Base-by-base conservation (phyloP, 1,139 yeast genomes). In the Candida tetrigidarum region DNA sequence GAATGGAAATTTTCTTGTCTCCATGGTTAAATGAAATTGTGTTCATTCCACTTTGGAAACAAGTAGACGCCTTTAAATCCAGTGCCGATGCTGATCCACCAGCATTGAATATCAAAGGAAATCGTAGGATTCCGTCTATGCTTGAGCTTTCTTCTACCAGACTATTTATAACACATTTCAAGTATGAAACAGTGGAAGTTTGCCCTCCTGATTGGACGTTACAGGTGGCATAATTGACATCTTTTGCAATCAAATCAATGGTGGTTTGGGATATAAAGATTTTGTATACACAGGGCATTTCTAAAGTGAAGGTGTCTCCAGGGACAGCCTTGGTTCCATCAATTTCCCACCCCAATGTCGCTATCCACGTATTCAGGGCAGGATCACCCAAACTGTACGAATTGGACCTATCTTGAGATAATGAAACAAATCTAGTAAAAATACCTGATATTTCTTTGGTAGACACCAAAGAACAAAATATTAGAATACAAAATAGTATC, bases 261-360 rank as follows among this genome's bases (percentile, higher is more conserved):
- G 54, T 8, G 8, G 9, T 27, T 11, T 50, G 14, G 3, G 46
- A 12, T 5, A 59, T 22, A 2, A 65, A 59, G 37, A 63, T 58
- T 41, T 57, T 59, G 46, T 54, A 63, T 2, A 62, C 69, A 52
- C 64, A 55, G 2, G 69, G 68, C 49, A 67, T 45, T 12, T 41
- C 42, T 38, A 66, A 59, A 1, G 58, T 48, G 50, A 66, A 66
- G 5, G 69, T 64, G 49, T 66, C 70, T 11, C 68, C 69, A 4
- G 66, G 43, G 2, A 41, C 35, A 2, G 54, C 56, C 1, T 50
- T 41, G 3, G 51, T 14, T 10, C 59, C 58, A 12, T 47, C 42
- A 5, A 67, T 45, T 4, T 41, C 16, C 71, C 71, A 67, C 3
- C 45, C 44, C 6, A 66, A 42, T 0, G 55, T 49, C 2, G 58